A percentile compares a stretch with the other conserved stretches of the same genome.
Conservation (phyloP, 108 stramenopile genomes). For the Hondaea fermentalgiana region DNA sequence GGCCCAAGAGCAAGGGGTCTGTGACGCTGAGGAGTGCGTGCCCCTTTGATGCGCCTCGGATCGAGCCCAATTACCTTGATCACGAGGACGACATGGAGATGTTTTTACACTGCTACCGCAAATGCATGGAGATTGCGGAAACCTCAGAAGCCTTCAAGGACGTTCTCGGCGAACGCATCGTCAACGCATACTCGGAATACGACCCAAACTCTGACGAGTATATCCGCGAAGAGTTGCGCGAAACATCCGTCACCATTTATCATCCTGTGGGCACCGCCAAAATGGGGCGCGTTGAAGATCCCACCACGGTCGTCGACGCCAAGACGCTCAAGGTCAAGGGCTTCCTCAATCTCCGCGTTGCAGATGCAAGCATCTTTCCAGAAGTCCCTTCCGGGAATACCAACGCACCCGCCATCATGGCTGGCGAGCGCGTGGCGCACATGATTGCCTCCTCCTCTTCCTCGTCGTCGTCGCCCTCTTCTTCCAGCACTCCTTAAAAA, state of each 20-base stretch:
- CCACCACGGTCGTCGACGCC: background rate
- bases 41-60: background rate
- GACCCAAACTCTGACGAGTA: background rate
- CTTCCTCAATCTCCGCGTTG: background rate
- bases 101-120: background rate
- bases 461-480: no score
- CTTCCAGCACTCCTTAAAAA: no score
- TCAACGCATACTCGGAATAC: background rate
- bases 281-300: background rate
- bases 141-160: background rate
- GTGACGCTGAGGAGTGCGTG: background rate
- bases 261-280: background rate
- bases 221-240: background rate
- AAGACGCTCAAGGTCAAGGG: conserved; percentile 16
- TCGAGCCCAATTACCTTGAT: background rate
- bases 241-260: background rate
- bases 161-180: background rate
- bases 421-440: background rate
- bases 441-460: background rate
- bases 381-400: background rate
- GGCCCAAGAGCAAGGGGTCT: background rate
- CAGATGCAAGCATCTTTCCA: background rate
- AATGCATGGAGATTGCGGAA: background rate
- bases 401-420: background rate
- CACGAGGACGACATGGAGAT: background rate